Percentiles rank a stretch among this genome's conserved stretches.
These are phyloP conservation scores for Tremella fuciformis DNA, from an alignment of 768 basidiomycete genomes.

Conservation along the genomic window DNA sequence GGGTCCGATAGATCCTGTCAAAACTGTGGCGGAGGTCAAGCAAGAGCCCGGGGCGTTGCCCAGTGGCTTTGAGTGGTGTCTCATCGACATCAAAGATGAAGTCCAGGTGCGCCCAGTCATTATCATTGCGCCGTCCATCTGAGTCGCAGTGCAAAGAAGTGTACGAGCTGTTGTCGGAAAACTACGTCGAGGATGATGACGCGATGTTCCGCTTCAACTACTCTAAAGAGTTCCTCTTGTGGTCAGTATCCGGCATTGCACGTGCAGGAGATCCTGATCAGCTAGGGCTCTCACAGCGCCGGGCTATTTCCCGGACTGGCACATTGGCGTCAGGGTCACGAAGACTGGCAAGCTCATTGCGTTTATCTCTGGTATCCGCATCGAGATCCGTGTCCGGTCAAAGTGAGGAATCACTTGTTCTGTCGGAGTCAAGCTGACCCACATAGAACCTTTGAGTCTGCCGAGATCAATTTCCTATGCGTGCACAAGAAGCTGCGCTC, in stretches of 20 bases:
- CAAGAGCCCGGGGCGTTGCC: slow-evolving; percentile 86
- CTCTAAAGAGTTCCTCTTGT: slow-evolving; percentile 85
- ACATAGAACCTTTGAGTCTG: slow-evolving; percentile 64
- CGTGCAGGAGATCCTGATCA: slow-evolving; percentile 11
- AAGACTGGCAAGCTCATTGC: slow-evolving; percentile 91
- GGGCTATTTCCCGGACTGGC: slow-evolving; percentile 91
- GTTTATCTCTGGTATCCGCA: slow-evolving; percentile 90
- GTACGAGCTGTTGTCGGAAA: slow-evolving; percentile 80
- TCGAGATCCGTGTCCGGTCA: slow-evolving; percentile 75
- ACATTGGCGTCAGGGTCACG: slow-evolving; percentile 85
- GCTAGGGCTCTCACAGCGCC: slow-evolving; percentile 89
- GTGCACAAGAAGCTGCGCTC: slow-evolving; percentile 96
- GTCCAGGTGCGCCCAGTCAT: slow-evolving; percentile 61
- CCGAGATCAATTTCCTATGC: slow-evolving; percentile 96
- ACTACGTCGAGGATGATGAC: slow-evolving; percentile 95
- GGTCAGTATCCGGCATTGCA: slow-evolving; percentile 56
- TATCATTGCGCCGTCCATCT: background rate
- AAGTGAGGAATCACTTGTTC: slow-evolving; percentile 59
- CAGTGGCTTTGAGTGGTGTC: slow-evolving; percentile 88
- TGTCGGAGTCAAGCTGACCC: slow-evolving; percentile 17
- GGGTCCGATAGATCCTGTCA: slow-evolving; percentile 83
- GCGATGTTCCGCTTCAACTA: slow-evolving; percentile 97
- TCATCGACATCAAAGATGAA: slow-evolving; percentile 72
- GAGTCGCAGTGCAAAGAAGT: slow-evolving; percentile 74
- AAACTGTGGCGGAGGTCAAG: slow-evolving; percentile 71